Percentiles rank a stretch among this genome's conserved stretches.
These are phyloP conservation scores for Incumbomyces delicatus DNA, from an alignment of 2,329 filamentous ascomycete genomes.

Conservation along the genomic window DNA sequence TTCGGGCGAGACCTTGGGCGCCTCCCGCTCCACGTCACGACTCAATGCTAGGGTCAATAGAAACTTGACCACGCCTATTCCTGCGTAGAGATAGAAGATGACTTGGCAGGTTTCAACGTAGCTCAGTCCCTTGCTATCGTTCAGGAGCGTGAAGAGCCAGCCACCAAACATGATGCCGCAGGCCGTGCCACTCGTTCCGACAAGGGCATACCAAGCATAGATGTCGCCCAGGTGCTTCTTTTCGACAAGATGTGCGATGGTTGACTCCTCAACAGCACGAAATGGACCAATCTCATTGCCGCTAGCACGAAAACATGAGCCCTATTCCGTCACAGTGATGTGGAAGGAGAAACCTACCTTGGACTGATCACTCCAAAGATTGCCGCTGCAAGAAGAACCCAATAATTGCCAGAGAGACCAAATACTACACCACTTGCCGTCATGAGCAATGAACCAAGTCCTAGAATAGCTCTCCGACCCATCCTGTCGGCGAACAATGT, in stretches of 20 bases:
- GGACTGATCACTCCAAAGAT: constrained; percentile 52
- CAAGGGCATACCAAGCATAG: constrained; percentile 33
- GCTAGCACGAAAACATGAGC: constrained; percentile 24
- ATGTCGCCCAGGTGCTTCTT: constrained; percentile 13
- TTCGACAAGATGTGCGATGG: constrained; percentile 24
- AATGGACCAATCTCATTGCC: constrained; percentile 57
- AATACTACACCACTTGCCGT: constrained; percentile 47
- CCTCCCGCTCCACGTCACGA: constrained; percentile 39
- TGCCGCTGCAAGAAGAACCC: constrained; percentile 47
- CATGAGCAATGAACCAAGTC: constrained; percentile 48
- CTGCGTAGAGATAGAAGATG: constrained; percentile 47
- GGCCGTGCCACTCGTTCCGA: constrained; percentile 44
- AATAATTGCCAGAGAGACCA: constrained; percentile 43
- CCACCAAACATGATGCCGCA: constrained; percentile 39
- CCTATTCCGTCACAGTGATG: too few species aligned
- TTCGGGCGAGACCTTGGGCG: not conserved
- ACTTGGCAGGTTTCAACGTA: constrained; percentile 45
- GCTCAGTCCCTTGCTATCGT: constrained; percentile 31
- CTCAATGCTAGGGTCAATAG: constrained; percentile 39
- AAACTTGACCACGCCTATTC: constrained; percentile 46
- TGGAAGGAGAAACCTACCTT: constrained; percentile 25
- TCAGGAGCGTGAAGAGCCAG: constrained; percentile 13
- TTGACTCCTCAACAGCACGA: constrained; percentile 48
- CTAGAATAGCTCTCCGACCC: constrained; percentile 45
- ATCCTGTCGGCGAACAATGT: constrained; percentile 50